Percentiles rank a stretch among this genome's conserved stretches.
Conservation (phyloP, 164 flowering plant species). For the Vitis cinerea region DNA sequence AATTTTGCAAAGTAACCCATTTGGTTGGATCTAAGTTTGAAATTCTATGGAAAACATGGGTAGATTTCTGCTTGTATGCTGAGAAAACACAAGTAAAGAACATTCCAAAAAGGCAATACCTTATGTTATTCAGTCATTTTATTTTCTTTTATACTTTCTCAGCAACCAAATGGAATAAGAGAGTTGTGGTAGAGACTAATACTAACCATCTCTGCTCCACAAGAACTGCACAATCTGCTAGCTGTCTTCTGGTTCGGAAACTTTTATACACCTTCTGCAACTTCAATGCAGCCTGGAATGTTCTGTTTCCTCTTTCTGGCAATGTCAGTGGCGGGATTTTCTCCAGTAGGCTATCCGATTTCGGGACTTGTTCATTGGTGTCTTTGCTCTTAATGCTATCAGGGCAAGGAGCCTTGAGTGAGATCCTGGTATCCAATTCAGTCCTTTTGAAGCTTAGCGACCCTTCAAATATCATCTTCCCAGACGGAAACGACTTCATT, state of each 20-base stretch:
- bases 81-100: too few species aligned
- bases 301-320: conserved; percentile 8
- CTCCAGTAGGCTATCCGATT: conserved; percentile 10
- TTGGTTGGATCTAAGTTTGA: too few species aligned
- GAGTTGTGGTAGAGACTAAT: not conserved
- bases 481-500: conserved; percentile 17
- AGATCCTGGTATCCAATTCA: conserved; percentile 24
- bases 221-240: conserved; percentile 76
- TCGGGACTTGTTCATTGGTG: conserved; percentile 1
- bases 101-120: too few species aligned
- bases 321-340: not conserved
- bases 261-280: conserved; percentile 70
- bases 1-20: too few species aligned
- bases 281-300: conserved; percentile 49
- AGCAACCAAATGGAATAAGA: too few species aligned
- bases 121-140: too few species aligned
- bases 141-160: too few species aligned
- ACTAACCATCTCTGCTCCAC: conserved; percentile 66
- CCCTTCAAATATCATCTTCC: conserved; percentile 23
- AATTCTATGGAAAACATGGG: too few species aligned
- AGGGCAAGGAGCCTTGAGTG: conserved; percentile 18
- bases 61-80: too few species aligned
- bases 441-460: conserved; percentile 30
- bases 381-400: conserved; percentile 10
- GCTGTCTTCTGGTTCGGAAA: conserved; percentile 60